phyloP scores from a whole-genome alignment of 371 early-diverging fungal species.

The Saksenaea vasiformis region DNA sequence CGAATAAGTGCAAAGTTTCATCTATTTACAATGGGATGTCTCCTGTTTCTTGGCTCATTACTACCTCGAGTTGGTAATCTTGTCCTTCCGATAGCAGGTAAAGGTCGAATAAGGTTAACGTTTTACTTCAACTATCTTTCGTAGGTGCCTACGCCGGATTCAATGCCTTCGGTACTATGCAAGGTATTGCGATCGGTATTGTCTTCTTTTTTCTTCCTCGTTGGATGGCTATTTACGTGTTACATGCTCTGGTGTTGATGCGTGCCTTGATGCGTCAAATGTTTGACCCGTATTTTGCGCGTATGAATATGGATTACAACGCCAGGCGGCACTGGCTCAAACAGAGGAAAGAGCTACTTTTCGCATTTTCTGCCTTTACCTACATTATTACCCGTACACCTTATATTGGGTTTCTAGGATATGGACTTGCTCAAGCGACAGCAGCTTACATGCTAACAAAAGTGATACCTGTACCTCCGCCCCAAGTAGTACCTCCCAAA shows the following conservation, averaged over 20 bases:
- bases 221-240: conserved; percentile 37
- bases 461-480: conserved; percentile 51
- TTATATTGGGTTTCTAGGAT: conserved; percentile 55
- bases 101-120: not conserved
- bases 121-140: not conserved
- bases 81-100: conserved; percentile 63
- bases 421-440: conserved; percentile 60
- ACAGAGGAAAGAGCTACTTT: conserved; percentile 60
- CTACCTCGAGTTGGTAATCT: conserved; percentile 61
- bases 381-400: conserved; percentile 56
- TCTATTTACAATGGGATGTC: conserved; percentile 15
- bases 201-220: conserved; percentile 52
- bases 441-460: conserved; percentile 59
- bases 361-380: conserved; percentile 65
- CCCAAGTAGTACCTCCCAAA: not conserved
- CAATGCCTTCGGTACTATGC: conserved; percentile 47
- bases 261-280: conserved; percentile 66
- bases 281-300: conserved; percentile 68
- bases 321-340: conserved; percentile 63
- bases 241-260: conserved; percentile 62
- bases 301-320: conserved; percentile 52
- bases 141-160: conserved; percentile 48
- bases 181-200: conserved; percentile 46
- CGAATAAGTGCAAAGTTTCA: not conserved
- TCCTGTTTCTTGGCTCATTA: conserved; percentile 52